These are phyloP conservation scores for Tuber aestivum DNA, from an alignment of 495 filamentous ascomycete genomes.

Conservation along the genomic window DNA sequence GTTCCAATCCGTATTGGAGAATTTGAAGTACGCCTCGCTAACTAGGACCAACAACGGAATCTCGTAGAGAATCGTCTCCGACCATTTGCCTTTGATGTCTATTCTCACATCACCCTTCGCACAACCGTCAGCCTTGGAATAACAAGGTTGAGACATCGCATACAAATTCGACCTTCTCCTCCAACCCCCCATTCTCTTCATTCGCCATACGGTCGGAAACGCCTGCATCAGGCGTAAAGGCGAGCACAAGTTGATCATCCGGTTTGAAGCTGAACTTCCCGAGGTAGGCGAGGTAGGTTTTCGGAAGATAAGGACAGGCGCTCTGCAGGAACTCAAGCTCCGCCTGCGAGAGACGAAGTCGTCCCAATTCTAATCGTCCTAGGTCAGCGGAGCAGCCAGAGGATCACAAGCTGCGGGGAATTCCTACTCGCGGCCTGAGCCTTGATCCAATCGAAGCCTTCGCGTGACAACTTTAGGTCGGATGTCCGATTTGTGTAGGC, in stretches of 20 bases:
- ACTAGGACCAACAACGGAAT: slow-evolving; percentile 87
- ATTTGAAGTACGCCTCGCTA: slow-evolving; percentile 95
- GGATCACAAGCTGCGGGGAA: background rate
- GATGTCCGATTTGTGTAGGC: slow-evolving; percentile 91
- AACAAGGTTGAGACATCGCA: background rate
- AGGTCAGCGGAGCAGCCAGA: background rate
- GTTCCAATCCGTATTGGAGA: slow-evolving; percentile 83
- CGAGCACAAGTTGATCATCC: slow-evolving; percentile 65
- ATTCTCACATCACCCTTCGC: slow-evolving; percentile 63
- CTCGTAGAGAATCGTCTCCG: slow-evolving; percentile 95
- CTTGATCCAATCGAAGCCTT: slow-evolving; percentile 78
- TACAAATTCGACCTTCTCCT: slow-evolving; percentile 27
- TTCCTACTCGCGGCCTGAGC: slow-evolving; percentile 67
- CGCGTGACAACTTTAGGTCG: slow-evolving; percentile 78
- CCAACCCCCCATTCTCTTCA: slow-evolving; percentile 46
- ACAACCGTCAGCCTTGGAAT: slow-evolving; percentile 13
- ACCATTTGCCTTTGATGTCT: slow-evolving; percentile 72
- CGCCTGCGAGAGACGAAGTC: slow-evolving; percentile 67
- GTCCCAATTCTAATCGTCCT: slow-evolving; percentile 59
- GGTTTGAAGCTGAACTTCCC: slow-evolving; percentile 73
- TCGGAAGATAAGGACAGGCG: slow-evolving; percentile 73
- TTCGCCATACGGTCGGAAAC: slow-evolving; percentile 55
- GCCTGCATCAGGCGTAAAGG: slow-evolving; percentile 61
- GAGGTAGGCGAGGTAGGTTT: slow-evolving; percentile 72
- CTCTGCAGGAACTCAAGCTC: slow-evolving; percentile 72